Percentiles rank a stretch among this genome's conserved stretches.
These are phyloP conservation scores for Climacium dendroides DNA, from an alignment of 225 moss, liverwort and hornwort species.

Conservation along the genomic window DNA sequence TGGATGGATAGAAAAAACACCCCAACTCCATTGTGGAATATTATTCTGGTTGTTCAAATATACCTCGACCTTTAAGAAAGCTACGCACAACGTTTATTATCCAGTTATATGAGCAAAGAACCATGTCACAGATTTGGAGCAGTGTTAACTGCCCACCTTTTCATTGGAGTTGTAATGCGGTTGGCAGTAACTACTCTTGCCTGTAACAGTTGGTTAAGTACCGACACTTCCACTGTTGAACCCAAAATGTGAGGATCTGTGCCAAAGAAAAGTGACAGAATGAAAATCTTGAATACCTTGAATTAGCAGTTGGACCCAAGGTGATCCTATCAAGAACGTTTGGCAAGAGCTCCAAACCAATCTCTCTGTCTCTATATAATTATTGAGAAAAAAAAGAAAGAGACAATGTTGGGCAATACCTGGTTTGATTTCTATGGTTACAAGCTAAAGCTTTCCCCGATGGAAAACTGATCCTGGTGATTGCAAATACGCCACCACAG, in stretches of 20 bases:
- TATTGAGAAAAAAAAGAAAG: neutral
- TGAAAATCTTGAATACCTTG: neutral
- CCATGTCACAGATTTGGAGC: neutral
- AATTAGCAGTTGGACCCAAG: neutral
- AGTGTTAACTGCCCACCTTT: neutral
- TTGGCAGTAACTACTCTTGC: neutral
- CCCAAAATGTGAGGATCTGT: neutral
- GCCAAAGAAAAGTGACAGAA: neutral
- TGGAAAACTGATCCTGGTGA: neutral
- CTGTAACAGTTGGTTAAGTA: neutral
- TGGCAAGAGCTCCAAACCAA: neutral
- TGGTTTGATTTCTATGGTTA: neutral
- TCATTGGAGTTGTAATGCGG: neutral
- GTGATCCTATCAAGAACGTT: neutral
- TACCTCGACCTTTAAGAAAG: neutral
- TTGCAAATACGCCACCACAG: constrained; percentile 30
- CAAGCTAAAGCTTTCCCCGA: constrained; percentile 15
- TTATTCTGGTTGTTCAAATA: neutral
- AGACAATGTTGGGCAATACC: neutral
- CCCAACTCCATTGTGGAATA: neutral
- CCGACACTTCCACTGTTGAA: neutral
- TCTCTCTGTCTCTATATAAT: neutral
- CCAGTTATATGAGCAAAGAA: neutral
- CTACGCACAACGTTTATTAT: neutral
- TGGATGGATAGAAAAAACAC: neutral